Conservation (phyloP, 108 stramenopile genomes). For the Aurantiochytrium sp. region DNA sequence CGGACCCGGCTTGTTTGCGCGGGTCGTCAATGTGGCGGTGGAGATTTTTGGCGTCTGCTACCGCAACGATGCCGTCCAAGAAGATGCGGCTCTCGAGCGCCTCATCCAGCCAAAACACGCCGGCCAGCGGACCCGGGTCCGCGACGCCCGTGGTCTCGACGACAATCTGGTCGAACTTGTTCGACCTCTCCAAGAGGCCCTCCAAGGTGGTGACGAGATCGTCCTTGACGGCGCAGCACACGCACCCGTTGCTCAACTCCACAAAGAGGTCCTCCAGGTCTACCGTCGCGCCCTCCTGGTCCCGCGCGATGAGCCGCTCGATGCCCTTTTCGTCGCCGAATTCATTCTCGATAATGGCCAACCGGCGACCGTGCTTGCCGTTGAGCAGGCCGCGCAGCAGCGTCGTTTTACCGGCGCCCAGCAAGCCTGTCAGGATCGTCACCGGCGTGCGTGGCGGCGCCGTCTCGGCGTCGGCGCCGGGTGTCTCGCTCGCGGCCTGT, state of each 20-base stretch:
- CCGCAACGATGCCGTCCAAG: constrained; percentile 73
- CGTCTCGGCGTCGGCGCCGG: not conserved
- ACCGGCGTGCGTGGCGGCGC: constrained; percentile 33
- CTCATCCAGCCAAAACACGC: constrained; percentile 79
- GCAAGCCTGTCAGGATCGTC: constrained; percentile 55
- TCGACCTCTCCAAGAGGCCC: constrained; percentile 29
- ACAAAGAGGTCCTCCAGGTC: constrained; percentile 25
- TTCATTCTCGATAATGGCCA: constrained; percentile 39
- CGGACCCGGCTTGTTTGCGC: constrained; percentile 34
- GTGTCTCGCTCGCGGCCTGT: not conserved
- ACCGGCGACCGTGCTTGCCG: constrained; percentile 27
- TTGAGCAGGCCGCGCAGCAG: constrained; percentile 34
- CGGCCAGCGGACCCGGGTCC: constrained; percentile 79
- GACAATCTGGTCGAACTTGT: constrained; percentile 75
- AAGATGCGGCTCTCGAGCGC: constrained; percentile 65
- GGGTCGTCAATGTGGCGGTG: constrained; percentile 57
- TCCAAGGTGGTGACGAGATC: constrained; percentile 30
- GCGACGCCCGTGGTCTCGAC: constrained; percentile 82
- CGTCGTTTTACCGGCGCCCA: constrained; percentile 54
- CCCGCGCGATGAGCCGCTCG: constrained; percentile 16
- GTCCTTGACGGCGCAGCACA: constrained; percentile 38
- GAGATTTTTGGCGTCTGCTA: constrained; percentile 69
- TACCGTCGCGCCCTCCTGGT: constrained; percentile 44
- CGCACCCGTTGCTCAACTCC: constrained; percentile 36
- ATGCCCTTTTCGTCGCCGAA: constrained; percentile 34